These are phyloP conservation scores for Licmophora abbreviata DNA, from an alignment of 108 stramenopile species.

Conservation along the genomic window DNA sequence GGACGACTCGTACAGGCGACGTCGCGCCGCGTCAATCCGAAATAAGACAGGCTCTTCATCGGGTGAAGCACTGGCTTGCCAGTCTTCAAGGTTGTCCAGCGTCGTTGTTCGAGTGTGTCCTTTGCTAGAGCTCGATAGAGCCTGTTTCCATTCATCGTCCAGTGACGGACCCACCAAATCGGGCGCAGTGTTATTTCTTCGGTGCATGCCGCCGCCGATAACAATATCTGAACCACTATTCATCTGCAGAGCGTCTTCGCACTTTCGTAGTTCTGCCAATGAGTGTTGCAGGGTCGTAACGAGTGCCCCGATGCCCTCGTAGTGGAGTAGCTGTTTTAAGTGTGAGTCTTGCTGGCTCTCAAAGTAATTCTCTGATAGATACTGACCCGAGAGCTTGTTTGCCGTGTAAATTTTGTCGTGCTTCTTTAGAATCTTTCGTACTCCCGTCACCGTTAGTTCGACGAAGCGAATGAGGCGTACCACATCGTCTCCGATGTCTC, in stretches of 20 bases:
- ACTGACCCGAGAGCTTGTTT: background rate
- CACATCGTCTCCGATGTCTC: constrained; percentile 31
- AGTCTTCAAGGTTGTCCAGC: no score
- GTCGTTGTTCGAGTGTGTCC: no score
- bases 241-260: no score
- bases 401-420: constrained; percentile 55
- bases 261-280: no score
- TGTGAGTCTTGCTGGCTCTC: constrained; percentile 9
- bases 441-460: constrained; percentile 49
- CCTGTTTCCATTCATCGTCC: no score
- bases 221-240: no score
- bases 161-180: no score
- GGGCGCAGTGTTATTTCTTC: no score
- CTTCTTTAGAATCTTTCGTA: constrained; percentile 80
- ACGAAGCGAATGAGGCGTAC: constrained; percentile 48
- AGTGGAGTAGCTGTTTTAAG: constrained; percentile 27
- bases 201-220: no score
- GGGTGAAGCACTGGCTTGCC: no score
- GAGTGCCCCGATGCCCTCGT: constrained; percentile 22
- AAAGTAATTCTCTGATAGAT: constrained; percentile 1
- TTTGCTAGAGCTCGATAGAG: no score
- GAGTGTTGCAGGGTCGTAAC: constrained; percentile 20
- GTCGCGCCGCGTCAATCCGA: constrained; percentile 5
- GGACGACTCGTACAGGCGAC: background rate
- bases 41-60: constrained; percentile 2